Conservation (phyloP, 768 basidiomycete genomes). For the Auricularia heimuer region DNA sequence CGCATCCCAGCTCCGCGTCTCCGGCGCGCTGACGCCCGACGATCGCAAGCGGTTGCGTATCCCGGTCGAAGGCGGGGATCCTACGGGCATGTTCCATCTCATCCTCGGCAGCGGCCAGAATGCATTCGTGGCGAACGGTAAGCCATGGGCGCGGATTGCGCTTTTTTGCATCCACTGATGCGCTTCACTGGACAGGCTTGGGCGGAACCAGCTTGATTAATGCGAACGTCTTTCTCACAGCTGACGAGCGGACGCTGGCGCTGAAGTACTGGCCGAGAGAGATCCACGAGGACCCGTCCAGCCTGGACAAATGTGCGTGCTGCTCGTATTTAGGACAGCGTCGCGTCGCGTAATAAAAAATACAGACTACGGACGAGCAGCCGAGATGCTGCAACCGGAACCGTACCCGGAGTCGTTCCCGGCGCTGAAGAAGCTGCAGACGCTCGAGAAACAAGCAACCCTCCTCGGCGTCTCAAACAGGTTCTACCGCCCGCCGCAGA, state of each 20-base stretch:
- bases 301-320: slow-evolving; percentile 1
- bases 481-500: slow-evolving; percentile 5
- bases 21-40: neutral
- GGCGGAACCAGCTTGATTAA: slow-evolving; percentile 5
- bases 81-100: slow-evolving; percentile 3
- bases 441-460: slow-evolving; percentile 2
- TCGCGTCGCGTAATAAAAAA: no score
- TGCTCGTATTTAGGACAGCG: no score
- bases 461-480: neutral
- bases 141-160: neutral
- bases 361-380: slow-evolving; percentile 4
- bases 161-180: neutral
- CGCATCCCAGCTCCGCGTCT: slow-evolving; percentile 1
- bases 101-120: slow-evolving; percentile 4
- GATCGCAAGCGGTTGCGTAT: neutral
- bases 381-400: slow-evolving; percentile 1
- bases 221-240: slow-evolving; percentile 1
- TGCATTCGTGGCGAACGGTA: slow-evolving; percentile 3
- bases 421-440: slow-evolving; percentile 1
- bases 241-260: slow-evolving; percentile 1
- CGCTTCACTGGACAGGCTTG: neutral
- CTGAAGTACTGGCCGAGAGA: slow-evolving; percentile 3
- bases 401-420: slow-evolving; percentile 3
- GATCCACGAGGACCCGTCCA: neutral
- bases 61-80: neutral